Evolutionary conservation across 306 rosid species (phyloP), one percentile per base, ranked within the genome.

Genomic region (Citrullus colocynthis): DNA sequence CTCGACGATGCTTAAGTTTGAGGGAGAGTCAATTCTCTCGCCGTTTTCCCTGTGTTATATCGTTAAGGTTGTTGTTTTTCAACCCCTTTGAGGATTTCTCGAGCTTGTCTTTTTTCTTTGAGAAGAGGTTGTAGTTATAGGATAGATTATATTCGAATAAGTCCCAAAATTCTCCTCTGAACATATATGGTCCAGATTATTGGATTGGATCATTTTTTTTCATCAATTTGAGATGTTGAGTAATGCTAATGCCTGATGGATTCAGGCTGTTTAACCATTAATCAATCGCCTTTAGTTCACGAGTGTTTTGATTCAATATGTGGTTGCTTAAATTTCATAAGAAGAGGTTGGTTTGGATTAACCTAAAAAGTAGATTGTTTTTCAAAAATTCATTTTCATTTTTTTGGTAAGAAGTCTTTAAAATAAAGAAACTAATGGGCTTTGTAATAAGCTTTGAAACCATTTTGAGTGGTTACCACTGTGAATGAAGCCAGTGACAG

Each of bases 1-100:
- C 97, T 92, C 28, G 84, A 90, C 71, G 91, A 92, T 61, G 98
- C 97, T 57, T 94, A 56, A 88, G 78, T 82, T 63, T 44, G 76
- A 20, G 74, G n/a, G 74, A 14, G 17, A n/a, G 1, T 10, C 34
- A 6, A 24, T 6, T 15, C 58, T 49, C 59, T 71, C 12, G 42
- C 13, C 42, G 3, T 72, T 49, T 72, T 72, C 42, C 42, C 4
- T 72, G 76, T 48, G 41, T 51, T 72, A 49, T 44, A 28, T 72
- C 41, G 42, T 48, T 4, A 72, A 15, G 76, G 75, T 48, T 59
- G 75, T 48, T 48, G 75, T 45, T 44, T 6, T 49, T 72, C 76
- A 72, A 72, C 76, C 76, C 8, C 16, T 44, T 14, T 24, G 76
- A 71, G 59, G 58, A 24, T 71, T 72, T 49, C 56, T 44, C 41